Conservation (phyloP, 352 stramenopile species). For the Phytopythium vexans region DNA sequence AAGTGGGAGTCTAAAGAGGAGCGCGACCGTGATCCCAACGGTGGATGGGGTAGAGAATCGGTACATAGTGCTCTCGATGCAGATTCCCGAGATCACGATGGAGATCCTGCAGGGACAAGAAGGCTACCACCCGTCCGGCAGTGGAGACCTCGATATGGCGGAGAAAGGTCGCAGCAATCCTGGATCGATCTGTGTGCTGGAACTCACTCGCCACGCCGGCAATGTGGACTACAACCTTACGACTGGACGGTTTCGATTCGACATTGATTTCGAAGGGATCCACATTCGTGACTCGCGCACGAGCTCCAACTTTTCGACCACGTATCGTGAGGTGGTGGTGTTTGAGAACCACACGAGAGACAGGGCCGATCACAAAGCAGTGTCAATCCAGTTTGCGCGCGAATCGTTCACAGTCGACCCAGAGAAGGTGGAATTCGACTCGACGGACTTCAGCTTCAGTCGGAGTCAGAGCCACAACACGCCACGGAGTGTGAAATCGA, state of each 20-base stretch:
- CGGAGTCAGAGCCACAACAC: too few relatives aligned
- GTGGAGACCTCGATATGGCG: conserved; percentile 73
- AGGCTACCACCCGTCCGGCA: conserved; percentile 75
- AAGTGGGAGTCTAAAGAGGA: conserved; percentile 19
- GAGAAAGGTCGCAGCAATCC: conserved; percentile 51
- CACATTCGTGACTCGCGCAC: conserved; percentile 67
- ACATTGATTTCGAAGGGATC: conserved; percentile 53
- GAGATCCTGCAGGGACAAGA: conserved; percentile 74
- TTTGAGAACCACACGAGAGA: conserved; percentile 34
- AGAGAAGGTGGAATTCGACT: conserved; percentile 39
- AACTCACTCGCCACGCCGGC: conserved; percentile 42
- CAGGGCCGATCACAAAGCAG: conserved; percentile 22
- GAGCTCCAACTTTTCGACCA: conserved; percentile 46
- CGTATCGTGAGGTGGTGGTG: conserved; percentile 72
- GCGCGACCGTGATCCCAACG: conserved; percentile 11
- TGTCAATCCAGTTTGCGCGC: conserved; percentile 60
- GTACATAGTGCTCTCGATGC: conserved; percentile 50
- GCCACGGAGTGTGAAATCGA: neutral
- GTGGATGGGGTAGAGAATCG: conserved; percentile 40
- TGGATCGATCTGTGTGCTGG: conserved; percentile 69
- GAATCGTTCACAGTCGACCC: conserved; percentile 38
- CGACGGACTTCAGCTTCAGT: conserved; percentile 5
- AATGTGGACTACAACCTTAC: conserved; percentile 53
- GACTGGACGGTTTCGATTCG: conserved; percentile 38
- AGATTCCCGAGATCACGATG: conserved; percentile 74